A percentile compares a stretch with the other conserved stretches of the same genome.
Evolutionary conservation across 2,329 filamentous ascomycete genomes (phyloP).

Genomic region (Fusarium hostae): DNA sequence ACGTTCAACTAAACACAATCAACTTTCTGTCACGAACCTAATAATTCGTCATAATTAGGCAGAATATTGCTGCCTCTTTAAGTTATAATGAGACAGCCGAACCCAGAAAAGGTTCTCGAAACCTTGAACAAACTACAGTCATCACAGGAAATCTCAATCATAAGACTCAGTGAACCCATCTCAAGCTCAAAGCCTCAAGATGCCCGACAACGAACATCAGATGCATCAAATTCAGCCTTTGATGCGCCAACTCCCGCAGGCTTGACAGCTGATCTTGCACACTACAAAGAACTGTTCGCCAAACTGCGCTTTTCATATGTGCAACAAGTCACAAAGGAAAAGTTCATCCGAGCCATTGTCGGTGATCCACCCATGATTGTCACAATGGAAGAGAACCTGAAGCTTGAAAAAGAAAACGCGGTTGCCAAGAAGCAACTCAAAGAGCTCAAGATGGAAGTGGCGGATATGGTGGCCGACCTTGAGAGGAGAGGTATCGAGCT

Average conservation of each 20-base stretch:
- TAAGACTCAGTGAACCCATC: slow-evolving; percentile 81
- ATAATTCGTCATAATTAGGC: neutral
- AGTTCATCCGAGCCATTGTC: slow-evolving; percentile 92
- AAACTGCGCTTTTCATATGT: slow-evolving; percentile 98
- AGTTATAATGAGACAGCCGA: slow-evolving; percentile 45
- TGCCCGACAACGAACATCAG: slow-evolving; percentile 70
- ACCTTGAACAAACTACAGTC: slow-evolving; percentile 65
- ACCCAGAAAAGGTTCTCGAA: slow-evolving; percentile 56
- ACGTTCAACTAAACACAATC: slow-evolving; percentile 9
- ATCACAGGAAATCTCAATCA: slow-evolving; percentile 74
- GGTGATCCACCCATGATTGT: slow-evolving; percentile 90
- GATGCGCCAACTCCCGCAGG: slow-evolving; percentile 78
- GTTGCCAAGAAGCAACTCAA: slow-evolving; percentile 80
- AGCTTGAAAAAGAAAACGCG: slow-evolving; percentile 75
- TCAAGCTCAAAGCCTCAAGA: slow-evolving; percentile 59
- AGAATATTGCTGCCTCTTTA: neutral
- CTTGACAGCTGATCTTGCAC: slow-evolving; percentile 83
- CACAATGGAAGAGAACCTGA: slow-evolving; percentile 81
- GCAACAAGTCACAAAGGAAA: slow-evolving; percentile 98
- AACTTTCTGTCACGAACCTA: neutral
- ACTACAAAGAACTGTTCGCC: slow-evolving; percentile 95
- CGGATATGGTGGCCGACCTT: slow-evolving; percentile 76
- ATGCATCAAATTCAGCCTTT: slow-evolving; percentile 73
- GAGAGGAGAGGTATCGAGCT: slow-evolving; percentile 72
- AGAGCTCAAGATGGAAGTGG: slow-evolving; percentile 81